phyloP scores from a whole-genome alignment of 441 rosid species.

The Populus hybrid region DNA sequence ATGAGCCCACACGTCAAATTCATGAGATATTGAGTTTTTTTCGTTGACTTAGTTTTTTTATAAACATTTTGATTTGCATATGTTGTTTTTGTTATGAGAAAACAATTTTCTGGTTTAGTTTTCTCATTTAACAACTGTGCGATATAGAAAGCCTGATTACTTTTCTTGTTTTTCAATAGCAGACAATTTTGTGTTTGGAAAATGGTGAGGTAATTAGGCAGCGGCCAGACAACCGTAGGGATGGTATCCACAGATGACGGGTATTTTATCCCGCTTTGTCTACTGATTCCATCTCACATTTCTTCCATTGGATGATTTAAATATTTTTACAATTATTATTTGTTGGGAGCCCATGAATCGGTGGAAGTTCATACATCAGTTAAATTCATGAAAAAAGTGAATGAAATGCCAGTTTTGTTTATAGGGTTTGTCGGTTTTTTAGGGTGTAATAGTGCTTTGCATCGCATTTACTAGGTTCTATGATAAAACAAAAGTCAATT shows the following conservation, averaged over 20 bases:
- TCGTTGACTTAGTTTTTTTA: background rate
- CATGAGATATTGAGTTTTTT: background rate
- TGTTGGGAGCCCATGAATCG: background rate
- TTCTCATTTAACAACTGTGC: conserved; percentile 33
- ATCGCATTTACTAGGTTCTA: background rate
- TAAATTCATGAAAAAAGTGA: background rate
- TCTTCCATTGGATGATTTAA: background rate
- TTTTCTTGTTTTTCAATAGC: background rate
- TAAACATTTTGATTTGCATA: conserved; percentile 10
- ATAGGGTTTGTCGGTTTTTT: background rate
- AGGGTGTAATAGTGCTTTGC: background rate
- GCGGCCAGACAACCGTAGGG: conserved; percentile 71
- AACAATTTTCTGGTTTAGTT: conserved; percentile 16
- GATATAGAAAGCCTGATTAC: conserved; percentile 31
- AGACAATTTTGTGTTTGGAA: background rate
- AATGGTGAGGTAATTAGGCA: conserved; percentile 21
- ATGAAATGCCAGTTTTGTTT: background rate
- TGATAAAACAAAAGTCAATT: background rate
- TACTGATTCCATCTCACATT: conserved; percentile 56
- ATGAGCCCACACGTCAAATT: conserved; percentile 34
- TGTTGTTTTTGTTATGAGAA: conserved; percentile 23
- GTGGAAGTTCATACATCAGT: background rate
- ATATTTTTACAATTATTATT: background rate
- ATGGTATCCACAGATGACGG: conserved; percentile 55
- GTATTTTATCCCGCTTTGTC: conserved; percentile 31